Evolutionary conservation across 2,329 filamentous ascomycete genomes (phyloP).

Genomic region (Aspergillus sp.): DNA sequence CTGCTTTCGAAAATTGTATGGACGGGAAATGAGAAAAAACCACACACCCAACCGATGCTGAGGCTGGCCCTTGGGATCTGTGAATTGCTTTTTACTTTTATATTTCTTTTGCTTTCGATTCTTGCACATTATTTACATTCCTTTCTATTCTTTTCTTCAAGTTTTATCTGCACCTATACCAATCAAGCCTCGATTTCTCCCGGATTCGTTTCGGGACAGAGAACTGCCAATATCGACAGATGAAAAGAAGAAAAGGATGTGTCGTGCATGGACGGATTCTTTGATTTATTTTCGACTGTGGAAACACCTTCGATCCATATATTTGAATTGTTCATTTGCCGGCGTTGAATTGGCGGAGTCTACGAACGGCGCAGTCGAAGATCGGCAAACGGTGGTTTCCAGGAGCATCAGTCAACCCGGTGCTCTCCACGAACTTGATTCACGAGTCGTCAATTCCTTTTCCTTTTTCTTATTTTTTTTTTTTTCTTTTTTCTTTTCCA

Average conservation of each 20-base stretch:
- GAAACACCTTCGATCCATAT: constrained; percentile 12
- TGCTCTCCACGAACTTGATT: constrained; percentile 4
- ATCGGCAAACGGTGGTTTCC: constrained; percentile 29
- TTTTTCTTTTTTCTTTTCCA: constrained; percentile 7
- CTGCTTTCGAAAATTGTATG: constrained; percentile 8
- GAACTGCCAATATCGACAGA: constrained; percentile 7
- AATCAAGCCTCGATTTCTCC: background rate
- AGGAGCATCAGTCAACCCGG: background rate
- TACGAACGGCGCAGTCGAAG: constrained; percentile 31
- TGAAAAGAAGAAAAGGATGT: constrained; percentile 4
- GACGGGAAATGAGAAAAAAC: constrained; percentile 15
- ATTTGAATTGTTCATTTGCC: constrained; percentile 33
- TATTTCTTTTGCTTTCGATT: constrained; percentile 22
- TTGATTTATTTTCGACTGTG: constrained; percentile 7
- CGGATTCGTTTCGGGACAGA: constrained; percentile 1
- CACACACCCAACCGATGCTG: constrained; percentile 23
- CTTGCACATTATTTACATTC: constrained; percentile 38
- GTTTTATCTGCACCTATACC: constrained; percentile 6
- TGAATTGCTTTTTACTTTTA: constrained; percentile 10
- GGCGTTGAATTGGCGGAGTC: constrained; percentile 39
- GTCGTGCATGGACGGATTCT: constrained; percentile 15
- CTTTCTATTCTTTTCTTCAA: constrained; percentile 14
- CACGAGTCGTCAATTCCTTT: constrained; percentile 16
- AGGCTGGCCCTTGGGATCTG: constrained; percentile 37
- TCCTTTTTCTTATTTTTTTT: constrained; percentile 13